phyloP scores from a whole-genome alignment of 192 early-diverging fungal genomes.

The Physocladia obscura region DNA sequence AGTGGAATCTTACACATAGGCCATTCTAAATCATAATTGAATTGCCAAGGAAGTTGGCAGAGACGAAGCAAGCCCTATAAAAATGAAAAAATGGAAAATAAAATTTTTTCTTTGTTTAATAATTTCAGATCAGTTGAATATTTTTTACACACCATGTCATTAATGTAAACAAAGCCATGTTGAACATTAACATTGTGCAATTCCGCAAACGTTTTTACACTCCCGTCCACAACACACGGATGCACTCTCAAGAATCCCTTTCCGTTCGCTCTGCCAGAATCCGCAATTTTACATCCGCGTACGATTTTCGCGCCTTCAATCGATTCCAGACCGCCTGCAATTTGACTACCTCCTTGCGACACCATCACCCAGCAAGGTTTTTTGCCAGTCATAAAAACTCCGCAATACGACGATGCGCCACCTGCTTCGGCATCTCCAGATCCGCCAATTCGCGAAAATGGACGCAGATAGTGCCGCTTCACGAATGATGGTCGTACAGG shows the following conservation, averaged over 20 bases:
- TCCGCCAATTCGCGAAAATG: slow-evolving; percentile 38
- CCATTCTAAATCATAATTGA: slow-evolving; percentile 74
- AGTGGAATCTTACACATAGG: slow-evolving; percentile 71
- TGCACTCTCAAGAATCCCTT: slow-evolving; percentile 66
- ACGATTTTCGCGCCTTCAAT: slow-evolving; percentile 29
- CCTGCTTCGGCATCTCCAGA: neutral
- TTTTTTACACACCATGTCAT: slow-evolving; percentile 56
- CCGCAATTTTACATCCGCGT: slow-evolving; percentile 14
- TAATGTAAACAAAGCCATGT: slow-evolving; percentile 75
- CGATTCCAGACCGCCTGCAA: slow-evolving; percentile 21
- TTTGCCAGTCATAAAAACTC: slow-evolving; percentile 71
- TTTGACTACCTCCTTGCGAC: slow-evolving; percentile 5
- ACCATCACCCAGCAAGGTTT: slow-evolving; percentile 76
- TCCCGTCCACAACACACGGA: slow-evolving; percentile 71
- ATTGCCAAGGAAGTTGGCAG: slow-evolving; percentile 64
- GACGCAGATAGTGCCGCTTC: slow-evolving; percentile 36
- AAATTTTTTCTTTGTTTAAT: too few relatives aligned
- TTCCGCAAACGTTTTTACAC: slow-evolving; percentile 65
- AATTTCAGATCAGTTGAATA: slow-evolving; percentile 11
- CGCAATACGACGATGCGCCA: slow-evolving; percentile 47
- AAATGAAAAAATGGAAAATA: slow-evolving; percentile 7
- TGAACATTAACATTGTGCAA: slow-evolving; percentile 77
- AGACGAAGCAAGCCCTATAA: slow-evolving; percentile 64
- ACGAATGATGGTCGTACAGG: slow-evolving; percentile 25
- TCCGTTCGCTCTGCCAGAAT: slow-evolving; percentile 39